Percentiles rank a stretch among this genome's conserved stretches.
Conservation (phyloP, 129 eudicot genomes). For the Dittrichia graveolens region DNA sequence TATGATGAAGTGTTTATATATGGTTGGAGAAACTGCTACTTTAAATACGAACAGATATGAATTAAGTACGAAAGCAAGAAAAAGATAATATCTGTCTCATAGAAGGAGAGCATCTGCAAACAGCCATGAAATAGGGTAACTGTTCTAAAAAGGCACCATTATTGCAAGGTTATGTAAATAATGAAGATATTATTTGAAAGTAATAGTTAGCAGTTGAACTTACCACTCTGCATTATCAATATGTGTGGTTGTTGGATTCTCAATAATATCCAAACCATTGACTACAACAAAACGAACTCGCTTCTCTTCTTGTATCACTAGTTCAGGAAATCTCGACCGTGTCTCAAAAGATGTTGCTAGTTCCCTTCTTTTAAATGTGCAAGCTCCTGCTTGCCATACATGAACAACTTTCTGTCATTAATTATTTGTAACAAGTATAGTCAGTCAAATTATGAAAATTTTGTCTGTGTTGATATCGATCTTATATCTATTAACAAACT, state of each 20-base stretch:
- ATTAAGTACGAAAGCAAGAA: too few species aligned
- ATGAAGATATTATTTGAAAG: neutral
- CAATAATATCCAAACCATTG: conserved; percentile 80
- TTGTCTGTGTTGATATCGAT: neutral
- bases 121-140: too few species aligned
- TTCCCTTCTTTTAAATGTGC: conserved; percentile 78
- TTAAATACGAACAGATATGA: too few species aligned
- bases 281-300: conserved; percentile 98
- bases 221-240: conserved; percentile 90
- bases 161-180: too few species aligned
- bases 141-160: too few species aligned
- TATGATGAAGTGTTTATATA: too few species aligned
- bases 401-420: neutral
- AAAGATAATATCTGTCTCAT: too few species aligned
- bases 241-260: conserved; percentile 64
- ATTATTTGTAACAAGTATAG: conserved; percentile 8
- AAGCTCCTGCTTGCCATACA: conserved; percentile 50
- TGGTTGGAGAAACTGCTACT: too few species aligned
- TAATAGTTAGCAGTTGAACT: conserved; percentile 21
- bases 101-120: too few species aligned
- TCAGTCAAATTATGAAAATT: neutral
- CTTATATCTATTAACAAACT: neutral
- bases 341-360: conserved; percentile 95
- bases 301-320: conserved; percentile 96
- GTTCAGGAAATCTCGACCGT: conserved; percentile 88